Percentiles rank a stretch among this genome's conserved stretches.
These are phyloP conservation scores for Trichoderma pleuroti DNA, from an alignment of 2,329 filamentous ascomycete genomes.

Conservation along the genomic window DNA sequence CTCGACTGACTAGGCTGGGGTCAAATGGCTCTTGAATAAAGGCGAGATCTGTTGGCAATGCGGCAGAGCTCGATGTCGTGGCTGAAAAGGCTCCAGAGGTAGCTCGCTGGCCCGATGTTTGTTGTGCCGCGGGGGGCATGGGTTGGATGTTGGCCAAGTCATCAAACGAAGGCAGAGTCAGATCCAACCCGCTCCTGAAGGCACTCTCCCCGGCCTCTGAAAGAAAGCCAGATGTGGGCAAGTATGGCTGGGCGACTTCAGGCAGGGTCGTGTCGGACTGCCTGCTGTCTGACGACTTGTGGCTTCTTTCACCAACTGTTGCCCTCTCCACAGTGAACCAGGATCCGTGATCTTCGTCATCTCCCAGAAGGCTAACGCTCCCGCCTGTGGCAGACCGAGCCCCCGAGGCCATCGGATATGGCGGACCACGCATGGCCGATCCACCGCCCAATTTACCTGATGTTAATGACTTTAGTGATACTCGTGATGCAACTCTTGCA, in stretches of 20 bases:
- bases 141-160: constrained; percentile 27
- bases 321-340: constrained; percentile 36
- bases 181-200: constrained; percentile 30
- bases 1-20: constrained; percentile 17
- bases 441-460: constrained; percentile 29
- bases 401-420: constrained; percentile 26
- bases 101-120: constrained; percentile 20
- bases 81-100: constrained; percentile 29
- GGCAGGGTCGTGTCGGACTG: constrained; percentile 29
- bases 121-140: constrained; percentile 15
- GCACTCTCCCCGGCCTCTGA: constrained; percentile 26
- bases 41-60: constrained; percentile 28
- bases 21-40: constrained; percentile 14
- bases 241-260: constrained; percentile 32
- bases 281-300: constrained; percentile 26
- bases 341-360: constrained; percentile 31
- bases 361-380: constrained; percentile 23
- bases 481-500: constrained; percentile 27
- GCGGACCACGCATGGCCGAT: constrained; percentile 25
- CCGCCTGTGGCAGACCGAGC: constrained; percentile 24
- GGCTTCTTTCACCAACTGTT: constrained; percentile 25
- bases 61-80: constrained; percentile 34
- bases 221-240: constrained; percentile 31
- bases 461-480: constrained; percentile 24
- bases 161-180: constrained; percentile 30